These are phyloP conservation scores for Aegle marmelos DNA, from an alignment of 345 rosid species.

Conservation along the genomic window DNA sequence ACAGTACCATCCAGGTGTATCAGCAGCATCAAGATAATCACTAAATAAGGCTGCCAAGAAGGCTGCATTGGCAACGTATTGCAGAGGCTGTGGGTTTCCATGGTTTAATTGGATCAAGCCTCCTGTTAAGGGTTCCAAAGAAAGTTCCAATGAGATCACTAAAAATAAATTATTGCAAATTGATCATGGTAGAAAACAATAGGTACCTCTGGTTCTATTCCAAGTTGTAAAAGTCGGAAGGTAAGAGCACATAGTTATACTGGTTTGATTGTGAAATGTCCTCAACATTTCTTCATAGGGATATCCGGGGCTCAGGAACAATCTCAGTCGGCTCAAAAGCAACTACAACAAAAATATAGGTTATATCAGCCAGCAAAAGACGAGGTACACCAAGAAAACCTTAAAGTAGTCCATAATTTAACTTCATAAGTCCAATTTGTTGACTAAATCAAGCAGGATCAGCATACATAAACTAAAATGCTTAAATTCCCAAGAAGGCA, in stretches of 20 bases:
- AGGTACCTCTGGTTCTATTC: constrained; percentile 66
- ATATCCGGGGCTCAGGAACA: constrained; percentile 90
- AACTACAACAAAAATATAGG: constrained; percentile 38
- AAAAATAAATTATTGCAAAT: not conserved
- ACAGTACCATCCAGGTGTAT: constrained; percentile 97
- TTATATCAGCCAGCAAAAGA: not conserved
- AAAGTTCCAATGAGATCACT: constrained; percentile 16
- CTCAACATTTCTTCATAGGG: constrained; percentile 89
- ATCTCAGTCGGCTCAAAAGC: constrained; percentile 72
- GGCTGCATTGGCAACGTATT: constrained; percentile 88
- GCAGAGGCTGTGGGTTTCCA: constrained; percentile 96
- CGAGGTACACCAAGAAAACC: not conserved
- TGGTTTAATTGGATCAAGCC: constrained; percentile 88
- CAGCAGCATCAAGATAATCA: constrained; percentile 95
- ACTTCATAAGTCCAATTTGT: not conserved
- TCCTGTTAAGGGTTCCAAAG: constrained; percentile 39
- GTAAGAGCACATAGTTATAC: constrained; percentile 76
- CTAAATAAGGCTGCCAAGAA: constrained; percentile 74
- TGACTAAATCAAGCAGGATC: not conserved
- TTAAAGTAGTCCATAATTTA: not conserved
- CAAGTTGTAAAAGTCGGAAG: constrained; percentile 65
- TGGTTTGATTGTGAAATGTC: constrained; percentile 88
- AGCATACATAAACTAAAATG: not conserved
- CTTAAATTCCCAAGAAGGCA: not conserved
- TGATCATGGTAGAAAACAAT: not conserved